Percentiles rank a stretch among this genome's conserved stretches.
These are phyloP conservation scores for Claviceps cyperi DNA, from an alignment of 2,329 filamentous ascomycete species.

Conservation along the genomic window DNA sequence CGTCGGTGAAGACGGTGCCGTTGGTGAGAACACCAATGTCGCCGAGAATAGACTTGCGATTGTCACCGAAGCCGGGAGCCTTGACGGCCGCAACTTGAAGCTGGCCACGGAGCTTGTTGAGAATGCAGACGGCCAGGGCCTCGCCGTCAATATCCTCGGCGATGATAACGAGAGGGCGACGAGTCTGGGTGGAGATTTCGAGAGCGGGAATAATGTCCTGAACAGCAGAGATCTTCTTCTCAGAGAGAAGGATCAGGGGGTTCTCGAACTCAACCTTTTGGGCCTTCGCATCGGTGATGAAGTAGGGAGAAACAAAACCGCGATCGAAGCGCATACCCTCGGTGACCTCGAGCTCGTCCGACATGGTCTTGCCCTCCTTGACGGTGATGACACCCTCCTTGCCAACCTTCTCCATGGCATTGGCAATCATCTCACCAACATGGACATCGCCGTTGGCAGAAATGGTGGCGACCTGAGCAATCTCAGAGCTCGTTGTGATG, in stretches of 20 bases:
- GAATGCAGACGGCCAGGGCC: constrained; percentile 94
- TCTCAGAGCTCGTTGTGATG: constrained; percentile 93
- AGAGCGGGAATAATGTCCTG: constrained; percentile 98
- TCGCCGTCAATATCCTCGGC: constrained; percentile 98
- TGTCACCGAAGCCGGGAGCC: constrained; percentile 98
- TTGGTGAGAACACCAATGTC: constrained; percentile 94
- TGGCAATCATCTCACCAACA: constrained; percentile 91
- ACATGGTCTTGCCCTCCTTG: constrained; percentile 98
- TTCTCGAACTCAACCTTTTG: constrained; percentile 99
- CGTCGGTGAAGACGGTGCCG: constrained; percentile 92
- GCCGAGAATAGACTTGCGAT: constrained; percentile 98
- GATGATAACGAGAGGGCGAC: constrained; percentile 93
- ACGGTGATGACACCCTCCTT: constrained; percentile 99
- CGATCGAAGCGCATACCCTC: constrained; percentile 99
- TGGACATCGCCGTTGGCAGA: constrained; percentile 93
- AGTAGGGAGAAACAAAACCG: constrained; percentile 96
- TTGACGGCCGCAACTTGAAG: constrained; percentile 97
- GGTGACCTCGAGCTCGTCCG: constrained; percentile 95
- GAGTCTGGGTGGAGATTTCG: constrained; percentile 88
- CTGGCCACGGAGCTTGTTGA: constrained; percentile 99
- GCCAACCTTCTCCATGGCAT: constrained; percentile 98
- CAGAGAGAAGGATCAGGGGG: constrained; percentile 91
- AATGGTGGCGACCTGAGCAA: constrained; percentile 96
- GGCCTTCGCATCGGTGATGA: constrained; percentile 97
- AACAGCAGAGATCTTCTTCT: constrained; percentile 99